phyloP scores from a whole-genome alignment of 2,329 filamentous ascomycete species.

The Dactylella cylindrospora region DNA sequence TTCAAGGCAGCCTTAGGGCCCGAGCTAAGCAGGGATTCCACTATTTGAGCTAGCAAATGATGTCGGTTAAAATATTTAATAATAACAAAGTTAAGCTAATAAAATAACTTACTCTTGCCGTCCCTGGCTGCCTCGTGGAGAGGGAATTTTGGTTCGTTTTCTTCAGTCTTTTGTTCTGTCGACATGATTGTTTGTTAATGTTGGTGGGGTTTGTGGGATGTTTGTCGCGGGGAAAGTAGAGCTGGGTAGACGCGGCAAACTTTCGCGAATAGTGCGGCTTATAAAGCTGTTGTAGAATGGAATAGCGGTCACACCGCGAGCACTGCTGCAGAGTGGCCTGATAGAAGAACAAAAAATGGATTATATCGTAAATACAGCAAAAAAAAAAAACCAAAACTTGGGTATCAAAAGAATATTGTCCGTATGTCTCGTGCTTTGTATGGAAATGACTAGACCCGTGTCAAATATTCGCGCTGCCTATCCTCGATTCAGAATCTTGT shows the following conservation, averaged over 20 bases:
- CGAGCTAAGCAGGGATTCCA: constrained; percentile 75
- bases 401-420: constrained; percentile 22
- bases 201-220: constrained; percentile 37
- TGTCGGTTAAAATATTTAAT: constrained; percentile 7
- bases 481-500: constrained; percentile 73
- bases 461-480: constrained; percentile 47
- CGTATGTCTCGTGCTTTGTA: constrained; percentile 9
- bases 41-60: constrained; percentile 53
- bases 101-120: constrained; percentile 31
- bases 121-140: constrained; percentile 39
- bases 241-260: constrained; percentile 37
- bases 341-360: constrained; percentile 6
- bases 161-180: constrained; percentile 14
- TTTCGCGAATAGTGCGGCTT: constrained; percentile 20
- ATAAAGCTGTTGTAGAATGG: constrained; percentile 13
- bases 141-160: constrained; percentile 32
- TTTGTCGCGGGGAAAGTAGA: constrained; percentile 15
- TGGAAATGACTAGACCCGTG: constrained; percentile 42
- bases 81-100: neutral
- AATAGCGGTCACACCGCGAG: neutral
- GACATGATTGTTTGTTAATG: constrained; percentile 32
- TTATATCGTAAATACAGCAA: constrained; percentile 28
- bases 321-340: neutral
- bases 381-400: neutral
- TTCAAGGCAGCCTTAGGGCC: constrained; percentile 75